Evolutionary conservation across 83 land plant genomes (phyloP).

Genomic region (Thuja plicata): DNA sequence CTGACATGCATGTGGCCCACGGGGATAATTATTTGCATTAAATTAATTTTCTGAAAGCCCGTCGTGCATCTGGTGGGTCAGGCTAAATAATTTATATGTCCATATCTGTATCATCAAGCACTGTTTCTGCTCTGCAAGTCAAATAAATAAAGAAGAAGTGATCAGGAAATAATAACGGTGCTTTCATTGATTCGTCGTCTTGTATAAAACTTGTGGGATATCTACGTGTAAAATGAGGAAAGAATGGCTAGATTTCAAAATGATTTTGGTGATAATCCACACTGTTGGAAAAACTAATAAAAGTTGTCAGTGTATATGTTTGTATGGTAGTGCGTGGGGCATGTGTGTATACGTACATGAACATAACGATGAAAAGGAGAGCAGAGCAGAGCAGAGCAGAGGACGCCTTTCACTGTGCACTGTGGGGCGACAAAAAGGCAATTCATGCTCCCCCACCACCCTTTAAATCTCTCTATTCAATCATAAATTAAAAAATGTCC

Average conservation of each 20-base stretch:
- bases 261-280: not conserved
- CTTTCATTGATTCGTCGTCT: not conserved
- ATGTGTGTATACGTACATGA: not conserved
- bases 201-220: not conserved
- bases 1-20: not conserved
- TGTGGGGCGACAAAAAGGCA: not conserved
- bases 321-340: not conserved
- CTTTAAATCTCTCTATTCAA: not conserved
- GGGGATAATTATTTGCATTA: not conserved
- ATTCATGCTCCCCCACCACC: not conserved
- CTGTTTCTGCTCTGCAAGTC: not conserved
- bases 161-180: not conserved
- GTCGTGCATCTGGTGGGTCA: not conserved
- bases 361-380: not conserved
- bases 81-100: not conserved
- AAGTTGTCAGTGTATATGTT: not conserved
- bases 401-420: not conserved
- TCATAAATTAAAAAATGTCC: not conserved
- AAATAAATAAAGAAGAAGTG: not conserved
- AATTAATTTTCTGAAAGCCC: not conserved
- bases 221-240: not conserved
- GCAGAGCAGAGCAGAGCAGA: not conserved
- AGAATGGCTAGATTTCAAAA: not conserved
- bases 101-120: not conserved
- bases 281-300: not conserved